phyloP scores from a whole-genome alignment of 2,329 filamentous ascomycete genomes.

The Penicillium sp. region DNA sequence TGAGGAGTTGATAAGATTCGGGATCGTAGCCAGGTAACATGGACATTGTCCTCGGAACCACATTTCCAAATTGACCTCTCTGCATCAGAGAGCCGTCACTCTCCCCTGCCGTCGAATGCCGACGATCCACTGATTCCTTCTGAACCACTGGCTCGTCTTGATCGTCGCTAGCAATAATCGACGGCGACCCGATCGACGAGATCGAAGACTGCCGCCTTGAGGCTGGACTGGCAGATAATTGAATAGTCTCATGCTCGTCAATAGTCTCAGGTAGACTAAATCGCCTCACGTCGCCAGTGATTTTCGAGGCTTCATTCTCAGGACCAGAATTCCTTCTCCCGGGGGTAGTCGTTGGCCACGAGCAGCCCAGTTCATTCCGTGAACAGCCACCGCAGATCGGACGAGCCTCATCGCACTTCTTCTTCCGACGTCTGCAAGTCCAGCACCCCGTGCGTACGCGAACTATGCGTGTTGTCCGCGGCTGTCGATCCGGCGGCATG shows the following conservation, averaged over 20 bases:
- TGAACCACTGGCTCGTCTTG: not conserved
- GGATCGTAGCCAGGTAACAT: slow-evolving; percentile 35
- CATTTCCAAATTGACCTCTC: slow-evolving; percentile 16
- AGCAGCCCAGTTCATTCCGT: slow-evolving; percentile 34
- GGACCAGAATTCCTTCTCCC: slow-evolving; percentile 14
- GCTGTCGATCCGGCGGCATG: slow-evolving; percentile 31
- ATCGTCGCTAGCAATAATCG: slow-evolving; percentile 7
- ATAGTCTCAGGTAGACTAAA: slow-evolving; percentile 10
- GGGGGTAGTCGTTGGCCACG: slow-evolving; percentile 30
- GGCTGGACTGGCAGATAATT: slow-evolving; percentile 9
- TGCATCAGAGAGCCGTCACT: slow-evolving; percentile 5
- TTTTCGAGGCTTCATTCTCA: not conserved
- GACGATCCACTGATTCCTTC: slow-evolving; percentile 1
- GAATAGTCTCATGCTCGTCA: slow-evolving; percentile 11
- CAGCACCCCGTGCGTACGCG: slow-evolving; percentile 39
- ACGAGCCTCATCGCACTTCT: slow-evolving; percentile 40
- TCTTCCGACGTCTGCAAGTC: slow-evolving; percentile 37
- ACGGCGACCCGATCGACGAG: slow-evolving; percentile 18
- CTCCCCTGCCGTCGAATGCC: not conserved
- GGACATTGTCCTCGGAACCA: slow-evolving; percentile 31
- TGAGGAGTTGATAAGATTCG: slow-evolving; percentile 45
- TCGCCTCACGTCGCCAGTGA: not conserved
- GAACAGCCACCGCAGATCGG: slow-evolving; percentile 39
- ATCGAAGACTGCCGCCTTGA: slow-evolving; percentile 22
- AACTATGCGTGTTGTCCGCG: slow-evolving; percentile 32